Percentiles rank a stretch among this genome's conserved stretches.
Evolutionary conservation across 495 filamentous ascomycete genomes (phyloP).

Genomic region (Penicillium cinerascens): DNA sequence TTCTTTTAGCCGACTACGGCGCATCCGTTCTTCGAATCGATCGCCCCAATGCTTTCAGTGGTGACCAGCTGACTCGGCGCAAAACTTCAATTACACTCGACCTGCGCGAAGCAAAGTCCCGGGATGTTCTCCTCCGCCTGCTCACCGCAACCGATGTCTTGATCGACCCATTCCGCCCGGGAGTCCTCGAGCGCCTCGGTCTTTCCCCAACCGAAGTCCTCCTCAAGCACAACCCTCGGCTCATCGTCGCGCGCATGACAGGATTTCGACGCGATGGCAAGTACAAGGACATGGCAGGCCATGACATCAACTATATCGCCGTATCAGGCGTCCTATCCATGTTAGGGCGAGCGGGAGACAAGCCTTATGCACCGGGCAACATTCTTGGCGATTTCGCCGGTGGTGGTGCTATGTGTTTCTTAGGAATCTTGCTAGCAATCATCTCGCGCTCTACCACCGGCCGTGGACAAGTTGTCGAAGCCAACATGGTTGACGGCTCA

Average conservation of each 20-base stretch:
- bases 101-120: constrained; percentile 62
- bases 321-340: constrained; percentile 76
- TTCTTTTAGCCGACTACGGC: constrained; percentile 85
- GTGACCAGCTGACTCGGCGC: constrained; percentile 70
- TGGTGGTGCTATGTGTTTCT: constrained; percentile 74
- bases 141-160: constrained; percentile 66
- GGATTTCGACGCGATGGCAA: constrained; percentile 84
- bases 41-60: constrained; percentile 44
- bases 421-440: constrained; percentile 49
- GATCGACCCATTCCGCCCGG: constrained; percentile 91
- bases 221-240: constrained; percentile 64
- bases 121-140: constrained; percentile 62
- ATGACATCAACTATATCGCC: constrained; percentile 96
- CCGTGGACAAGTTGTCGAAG: constrained; percentile 82
- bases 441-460: constrained; percentile 49
- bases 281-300: constrained; percentile 87
- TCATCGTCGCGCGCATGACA: constrained; percentile 82
- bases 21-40: constrained; percentile 87
- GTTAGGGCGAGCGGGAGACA: constrained; percentile 64
- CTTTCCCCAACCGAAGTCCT: constrained; percentile 61
- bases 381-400: constrained; percentile 89
- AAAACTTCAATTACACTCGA: constrained; percentile 77
- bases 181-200: constrained; percentile 78
- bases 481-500: constrained; percentile 93
- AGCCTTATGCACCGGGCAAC: constrained; percentile 77